These are phyloP conservation scores for Geotrichum restrictum DNA, from an alignment of 1,139 yeast species.

Conservation along the genomic window DNA sequence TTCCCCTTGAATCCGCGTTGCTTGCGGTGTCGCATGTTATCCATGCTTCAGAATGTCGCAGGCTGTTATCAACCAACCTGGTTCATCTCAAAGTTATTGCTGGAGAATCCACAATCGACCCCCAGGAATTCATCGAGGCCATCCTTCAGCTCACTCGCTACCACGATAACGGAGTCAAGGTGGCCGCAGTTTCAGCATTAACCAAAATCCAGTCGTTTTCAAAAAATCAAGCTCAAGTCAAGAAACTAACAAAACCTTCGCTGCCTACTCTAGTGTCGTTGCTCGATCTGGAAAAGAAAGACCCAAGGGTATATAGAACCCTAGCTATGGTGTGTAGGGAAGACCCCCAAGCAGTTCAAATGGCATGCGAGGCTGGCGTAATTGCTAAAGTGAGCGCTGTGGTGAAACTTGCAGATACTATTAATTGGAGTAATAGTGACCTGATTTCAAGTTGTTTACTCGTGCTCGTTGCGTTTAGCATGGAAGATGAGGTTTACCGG, in stretches of 20 bases:
- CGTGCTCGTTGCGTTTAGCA: conserved; percentile 38
- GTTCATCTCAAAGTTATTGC: conserved; percentile 15
- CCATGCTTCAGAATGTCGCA: conserved; percentile 21
- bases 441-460: conserved; percentile 32
- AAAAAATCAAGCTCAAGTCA: conserved; percentile 26
- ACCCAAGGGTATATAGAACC: conserved; percentile 33
- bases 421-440: conserved; percentile 28
- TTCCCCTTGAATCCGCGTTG: conserved; percentile 29
- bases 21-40: conserved; percentile 33
- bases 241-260: conserved; percentile 29
- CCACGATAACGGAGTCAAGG: conserved; percentile 30
- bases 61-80: conserved; percentile 10
- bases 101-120: conserved; percentile 1
- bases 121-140: conserved; percentile 26
- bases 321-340: conserved; percentile 36
- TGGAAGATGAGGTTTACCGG: conserved; percentile 37
- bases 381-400: conserved; percentile 31
- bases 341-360: conserved; percentile 32
- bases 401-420: conserved; percentile 25
- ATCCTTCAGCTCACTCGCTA: conserved; percentile 31
- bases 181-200: conserved; percentile 36
- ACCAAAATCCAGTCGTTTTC: conserved; percentile 32
- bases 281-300: conserved; percentile 27
- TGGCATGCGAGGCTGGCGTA: conserved; percentile 40
- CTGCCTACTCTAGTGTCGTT: conserved; percentile 39